Conservation (phyloP, 768 basidiomycete genomes). For the Hemileccinum impolitum region DNA sequence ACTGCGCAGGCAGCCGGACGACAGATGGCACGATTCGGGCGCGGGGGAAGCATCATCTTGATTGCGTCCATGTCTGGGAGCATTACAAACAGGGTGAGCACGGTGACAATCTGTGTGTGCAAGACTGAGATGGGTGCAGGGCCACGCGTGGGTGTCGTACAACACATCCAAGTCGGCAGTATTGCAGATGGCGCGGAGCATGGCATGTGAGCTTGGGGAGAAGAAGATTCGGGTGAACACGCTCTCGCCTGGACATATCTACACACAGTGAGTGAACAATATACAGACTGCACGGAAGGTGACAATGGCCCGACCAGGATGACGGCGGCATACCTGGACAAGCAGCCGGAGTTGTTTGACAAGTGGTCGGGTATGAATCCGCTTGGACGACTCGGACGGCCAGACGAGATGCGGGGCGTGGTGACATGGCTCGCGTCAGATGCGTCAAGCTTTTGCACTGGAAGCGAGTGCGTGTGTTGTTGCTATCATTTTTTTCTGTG, state of each 20-base stretch:
- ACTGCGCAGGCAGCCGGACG: conserved; percentile 60
- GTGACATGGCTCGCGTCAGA: conserved; percentile 70
- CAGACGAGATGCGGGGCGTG: conserved; percentile 73
- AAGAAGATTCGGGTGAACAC: conserved; percentile 70
- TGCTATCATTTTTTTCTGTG: no score
- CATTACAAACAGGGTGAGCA: conserved; percentile 64
- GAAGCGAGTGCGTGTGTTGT: conserved; percentile 70
- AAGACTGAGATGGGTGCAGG: no score
- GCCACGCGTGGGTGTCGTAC: conserved; percentile 73
- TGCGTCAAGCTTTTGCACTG: conserved; percentile 75
- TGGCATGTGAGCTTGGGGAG: conserved; percentile 75
- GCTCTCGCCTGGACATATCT: conserved; percentile 74
- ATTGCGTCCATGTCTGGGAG: conserved; percentile 62
- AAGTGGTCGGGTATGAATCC: conserved; percentile 73
- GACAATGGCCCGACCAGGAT: conserved; percentile 50
- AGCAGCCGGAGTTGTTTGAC: conserved; percentile 55
- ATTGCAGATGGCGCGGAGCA: conserved; percentile 74
- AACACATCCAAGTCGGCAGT: conserved; percentile 78
- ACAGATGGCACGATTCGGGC: conserved; percentile 51
- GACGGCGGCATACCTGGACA: conserved; percentile 71
- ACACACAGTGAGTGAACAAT: conserved; percentile 50
- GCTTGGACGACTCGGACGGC: conserved; percentile 64
- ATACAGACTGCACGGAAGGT: conserved; percentile 4
- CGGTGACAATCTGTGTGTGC: background rate
- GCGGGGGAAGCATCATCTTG: conserved; percentile 53